These are phyloP conservation scores for Colletotrichum neosansevieriae DNA, from an alignment of 2,329 filamentous ascomycete genomes.

Conservation along the genomic window DNA sequence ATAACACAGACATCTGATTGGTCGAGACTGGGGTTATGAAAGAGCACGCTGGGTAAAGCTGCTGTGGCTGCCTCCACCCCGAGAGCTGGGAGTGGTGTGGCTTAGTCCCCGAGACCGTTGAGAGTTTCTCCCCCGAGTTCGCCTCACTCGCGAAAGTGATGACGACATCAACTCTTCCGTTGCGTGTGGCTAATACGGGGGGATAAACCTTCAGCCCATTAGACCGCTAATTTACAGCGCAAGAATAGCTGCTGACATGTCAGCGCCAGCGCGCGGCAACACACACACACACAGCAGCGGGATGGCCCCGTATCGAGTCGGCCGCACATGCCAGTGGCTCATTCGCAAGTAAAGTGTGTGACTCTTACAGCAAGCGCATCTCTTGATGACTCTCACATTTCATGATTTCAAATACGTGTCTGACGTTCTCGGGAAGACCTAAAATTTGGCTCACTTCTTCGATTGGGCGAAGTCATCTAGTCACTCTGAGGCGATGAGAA, in stretches of 20 bases:
- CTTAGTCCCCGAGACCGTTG: constrained; percentile 16
- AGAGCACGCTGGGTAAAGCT: too few relatives aligned
- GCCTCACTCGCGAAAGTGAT: neutral
- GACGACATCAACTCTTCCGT: constrained; percentile 4
- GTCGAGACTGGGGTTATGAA: too few relatives aligned
- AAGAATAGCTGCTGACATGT: constrained; percentile 3
- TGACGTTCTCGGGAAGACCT: constrained; percentile 1
- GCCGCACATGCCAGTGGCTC: constrained; percentile 23
- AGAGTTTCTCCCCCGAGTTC: too few relatives aligned
- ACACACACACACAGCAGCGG: neutral
- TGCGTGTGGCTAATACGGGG: constrained; percentile 2
- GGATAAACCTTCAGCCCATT: constrained; percentile 10
- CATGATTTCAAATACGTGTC: constrained; percentile 1
- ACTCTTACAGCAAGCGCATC: neutral
- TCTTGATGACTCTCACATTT: constrained; percentile 10
- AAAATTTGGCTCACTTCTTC: neutral
- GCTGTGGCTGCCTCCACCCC: too few relatives aligned
- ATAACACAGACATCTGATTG: too few relatives aligned
- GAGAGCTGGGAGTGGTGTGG: too few relatives aligned
- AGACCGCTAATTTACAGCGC: neutral
- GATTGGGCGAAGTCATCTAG: neutral
- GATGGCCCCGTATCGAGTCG: neutral
- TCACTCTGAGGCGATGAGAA: neutral
- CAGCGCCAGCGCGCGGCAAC: constrained; percentile 7
- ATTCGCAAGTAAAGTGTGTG: neutral